phyloP scores from a whole-genome alignment of 2,329 filamentous ascomycete genomes.

The Fusarium anthophilum region DNA sequence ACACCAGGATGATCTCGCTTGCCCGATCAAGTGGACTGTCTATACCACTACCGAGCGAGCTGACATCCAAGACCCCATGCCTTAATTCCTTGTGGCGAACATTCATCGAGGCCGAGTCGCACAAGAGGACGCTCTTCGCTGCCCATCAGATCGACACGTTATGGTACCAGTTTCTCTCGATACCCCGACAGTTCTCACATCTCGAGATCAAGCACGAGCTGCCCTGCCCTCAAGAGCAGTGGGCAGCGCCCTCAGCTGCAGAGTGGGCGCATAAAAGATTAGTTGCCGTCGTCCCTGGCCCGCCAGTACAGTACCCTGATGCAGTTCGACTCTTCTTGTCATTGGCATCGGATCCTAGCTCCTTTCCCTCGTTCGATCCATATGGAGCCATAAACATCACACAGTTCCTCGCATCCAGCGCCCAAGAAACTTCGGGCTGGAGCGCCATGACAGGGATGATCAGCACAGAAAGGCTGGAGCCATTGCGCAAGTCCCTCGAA shows the following conservation, averaged over 20 bases:
- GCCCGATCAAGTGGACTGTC: slow-evolving; percentile 49
- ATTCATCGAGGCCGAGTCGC: slow-evolving; percentile 50
- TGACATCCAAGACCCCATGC: slow-evolving; percentile 8
- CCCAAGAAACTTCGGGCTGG: slow-evolving; percentile 54
- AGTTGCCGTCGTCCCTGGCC: slow-evolving; percentile 4
- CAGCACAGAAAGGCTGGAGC: slow-evolving; percentile 51
- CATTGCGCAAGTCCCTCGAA: slow-evolving; percentile 48
- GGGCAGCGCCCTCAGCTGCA: slow-evolving; percentile 49
- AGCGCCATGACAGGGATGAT: slow-evolving; percentile 54
- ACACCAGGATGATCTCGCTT: slow-evolving; percentile 52
- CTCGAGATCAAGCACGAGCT: slow-evolving; percentile 57
- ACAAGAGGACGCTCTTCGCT: slow-evolving; percentile 54
- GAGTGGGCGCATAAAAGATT: slow-evolving; percentile 49
- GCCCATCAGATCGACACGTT: slow-evolving; percentile 55
- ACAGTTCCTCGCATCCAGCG: slow-evolving; percentile 53
- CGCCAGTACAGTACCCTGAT: slow-evolving; percentile 9
- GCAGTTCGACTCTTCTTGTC: slow-evolving; percentile 47
- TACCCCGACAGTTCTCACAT: slow-evolving; percentile 49
- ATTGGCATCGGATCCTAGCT: slow-evolving; percentile 32
- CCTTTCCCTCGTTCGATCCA: slow-evolving; percentile 49
- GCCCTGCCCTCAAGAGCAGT: slow-evolving; percentile 51
- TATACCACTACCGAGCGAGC: slow-evolving; percentile 42
- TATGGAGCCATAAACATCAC: slow-evolving; percentile 54
- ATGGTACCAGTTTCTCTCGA: slow-evolving; percentile 55
- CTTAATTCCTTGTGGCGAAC: slow-evolving; percentile 48